Base-by-base conservation (phyloP, 1,139 yeast species). In the Geotrichum reessii region DNA sequence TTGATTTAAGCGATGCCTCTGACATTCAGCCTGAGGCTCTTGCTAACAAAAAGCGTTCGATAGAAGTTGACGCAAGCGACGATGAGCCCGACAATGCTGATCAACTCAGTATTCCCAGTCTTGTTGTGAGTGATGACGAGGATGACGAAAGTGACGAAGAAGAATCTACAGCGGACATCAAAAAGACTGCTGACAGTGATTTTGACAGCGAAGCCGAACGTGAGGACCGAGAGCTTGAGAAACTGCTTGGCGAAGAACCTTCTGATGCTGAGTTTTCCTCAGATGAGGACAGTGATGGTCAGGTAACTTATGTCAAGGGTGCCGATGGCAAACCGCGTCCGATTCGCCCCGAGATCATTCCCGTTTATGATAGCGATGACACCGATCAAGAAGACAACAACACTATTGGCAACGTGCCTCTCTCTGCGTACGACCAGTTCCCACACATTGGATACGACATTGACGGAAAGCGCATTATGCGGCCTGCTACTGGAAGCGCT, bases 381-480 rank as follows among this genome's bases (percentile, higher is more conserved):
- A 85, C 92, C 67, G 98, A 92, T 69, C 81, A 78, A 27, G 98
- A 91, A 67, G 85, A 87, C 58, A 76, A 78, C 66, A 93, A 93
- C 73, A 90, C 98, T 6, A 88, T 93, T 65, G 99, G 99, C 51
- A 88, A 93, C 70, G 81, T 93, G 60, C 98, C 99, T 55, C 70
- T 93, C 42, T 82, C 93, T 24, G 97, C 97, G 1, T 93, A 93
- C 71, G 99, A 93, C 58, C 96, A 91, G 72, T 87, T 87, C 86
- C 99, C 99, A 1, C 99, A 95, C 71, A 85, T 93, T 64, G 99
- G 99, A 58, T 93, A 93, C 73, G 95, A 91, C 72, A 91, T 93
- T 68, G 95, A 95, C 72, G 99, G 99, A 69, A 92, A 91, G 72
- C 83, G 99, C 69, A 91, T 93, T 67, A 92, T 95, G 98, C 83